phyloP scores from a whole-genome alignment of 176 grass and related monocot species.

The Echinochloa phyllopogon region DNA sequence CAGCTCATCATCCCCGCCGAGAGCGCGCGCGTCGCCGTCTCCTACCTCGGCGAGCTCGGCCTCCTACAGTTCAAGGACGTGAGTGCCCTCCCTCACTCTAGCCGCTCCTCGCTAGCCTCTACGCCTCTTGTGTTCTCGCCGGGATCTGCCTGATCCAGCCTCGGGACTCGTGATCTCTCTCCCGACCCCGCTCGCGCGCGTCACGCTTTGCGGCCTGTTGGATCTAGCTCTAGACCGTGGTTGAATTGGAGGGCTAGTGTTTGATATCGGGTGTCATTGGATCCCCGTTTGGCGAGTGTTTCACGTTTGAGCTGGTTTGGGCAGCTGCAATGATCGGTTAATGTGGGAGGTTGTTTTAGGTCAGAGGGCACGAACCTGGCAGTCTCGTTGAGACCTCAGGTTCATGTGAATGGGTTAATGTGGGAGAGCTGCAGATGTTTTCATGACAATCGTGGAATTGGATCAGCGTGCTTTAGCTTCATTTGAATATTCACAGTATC shows the following conservation, averaged over 20 bases:
- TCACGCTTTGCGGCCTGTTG: not conserved
- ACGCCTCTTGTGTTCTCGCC: not conserved
- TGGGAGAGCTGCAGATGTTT: not conserved
- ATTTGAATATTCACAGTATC: conserved; percentile 8
- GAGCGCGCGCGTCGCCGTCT: conserved; percentile 79
- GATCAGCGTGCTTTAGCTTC: conserved; percentile 29
- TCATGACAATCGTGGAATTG: conserved; percentile 1
- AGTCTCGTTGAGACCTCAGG: not conserved
- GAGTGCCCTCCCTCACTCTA: conserved; percentile 40
- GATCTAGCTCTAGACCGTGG: conserved; percentile 40
- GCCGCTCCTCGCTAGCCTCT: conserved; percentile 11
- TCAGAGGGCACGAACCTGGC: not conserved
- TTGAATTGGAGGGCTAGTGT: not conserved
- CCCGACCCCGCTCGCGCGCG: not conserved
- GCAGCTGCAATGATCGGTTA: conserved; percentile 7
- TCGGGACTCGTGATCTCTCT: conserved; percentile 34
- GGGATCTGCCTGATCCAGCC: conserved; percentile 45
- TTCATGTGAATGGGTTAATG: conserved; percentile 21
- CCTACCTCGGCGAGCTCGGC: conserved; percentile 96
- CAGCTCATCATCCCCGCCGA: conserved; percentile 98
- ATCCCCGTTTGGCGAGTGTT: conserved; percentile 25
- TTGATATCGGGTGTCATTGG: conserved; percentile 35
- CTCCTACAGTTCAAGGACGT: conserved; percentile 99
- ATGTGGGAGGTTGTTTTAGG: conserved; percentile 5
- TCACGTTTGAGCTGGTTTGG: conserved; percentile 36